Conservation (phyloP, 495 filamentous ascomycete species). For the Penicillium diatomitis region DNA sequence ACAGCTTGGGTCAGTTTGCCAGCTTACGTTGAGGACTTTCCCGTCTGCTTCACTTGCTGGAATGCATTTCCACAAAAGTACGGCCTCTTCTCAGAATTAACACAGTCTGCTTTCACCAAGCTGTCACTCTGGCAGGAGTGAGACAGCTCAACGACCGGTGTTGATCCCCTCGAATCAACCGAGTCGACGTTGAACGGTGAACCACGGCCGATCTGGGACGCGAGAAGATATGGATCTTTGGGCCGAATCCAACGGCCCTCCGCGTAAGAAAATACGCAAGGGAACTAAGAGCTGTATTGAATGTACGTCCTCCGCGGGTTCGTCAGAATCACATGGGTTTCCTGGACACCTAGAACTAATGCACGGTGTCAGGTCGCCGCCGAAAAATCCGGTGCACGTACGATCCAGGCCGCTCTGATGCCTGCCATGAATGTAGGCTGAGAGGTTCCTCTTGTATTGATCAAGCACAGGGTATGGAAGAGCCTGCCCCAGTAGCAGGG, state of each 20-base stretch:
- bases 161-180: too few relatives aligned
- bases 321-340: too few relatives aligned
- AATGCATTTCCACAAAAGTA: too few relatives aligned
- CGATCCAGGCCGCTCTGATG: constrained; percentile 14
- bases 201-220: not conserved
- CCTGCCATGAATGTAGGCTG: constrained; percentile 30
- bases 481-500: not conserved
- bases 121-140: too few relatives aligned
- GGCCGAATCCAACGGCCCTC: constrained; percentile 16
- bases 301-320: constrained; percentile 15
- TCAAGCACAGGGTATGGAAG: constrained; percentile 20
- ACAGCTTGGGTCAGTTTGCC: too few relatives aligned
- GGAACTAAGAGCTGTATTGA: constrained; percentile 34
- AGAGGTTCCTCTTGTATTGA: constrained; percentile 25
- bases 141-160: too few relatives aligned
- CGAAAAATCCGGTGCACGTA: constrained; percentile 35
- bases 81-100: too few relatives aligned
- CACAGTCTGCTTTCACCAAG: too few relatives aligned
- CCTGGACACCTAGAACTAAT: not conserved
- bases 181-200: too few relatives aligned
- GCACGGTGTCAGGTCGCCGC: constrained; percentile 21
- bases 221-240: constrained; percentile 10
- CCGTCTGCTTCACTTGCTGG: too few relatives aligned
- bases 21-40: too few relatives aligned
- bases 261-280: constrained; percentile 31